Conservation (phyloP, 73 alveolate species). For the Paraurostyla sp. region DNA sequence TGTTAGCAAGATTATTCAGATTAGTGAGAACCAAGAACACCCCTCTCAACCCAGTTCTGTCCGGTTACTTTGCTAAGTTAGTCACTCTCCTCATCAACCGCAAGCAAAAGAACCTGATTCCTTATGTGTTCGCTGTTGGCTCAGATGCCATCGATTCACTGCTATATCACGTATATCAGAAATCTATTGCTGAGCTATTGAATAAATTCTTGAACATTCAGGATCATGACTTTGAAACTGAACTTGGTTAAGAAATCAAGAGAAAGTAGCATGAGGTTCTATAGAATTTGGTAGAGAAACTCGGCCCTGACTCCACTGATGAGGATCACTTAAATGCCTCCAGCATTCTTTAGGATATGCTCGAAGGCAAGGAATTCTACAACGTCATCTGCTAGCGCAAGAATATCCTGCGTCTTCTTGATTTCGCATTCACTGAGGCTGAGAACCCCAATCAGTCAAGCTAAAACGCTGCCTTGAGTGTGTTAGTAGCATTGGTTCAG, state of each 20-base stretch:
- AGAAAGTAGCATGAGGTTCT: constrained; percentile 40
- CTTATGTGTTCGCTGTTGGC: constrained; percentile 54
- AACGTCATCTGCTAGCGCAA: constrained; percentile 33
- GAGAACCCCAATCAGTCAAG: constrained; percentile 9
- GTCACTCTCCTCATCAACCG: constrained; percentile 56
- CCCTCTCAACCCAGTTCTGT: constrained; percentile 74
- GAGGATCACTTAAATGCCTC: constrained; percentile 58
- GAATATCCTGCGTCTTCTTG: background rate
- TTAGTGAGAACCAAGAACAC: constrained; percentile 60
- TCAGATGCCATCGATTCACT: constrained; percentile 57
- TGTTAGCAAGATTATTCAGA: constrained; percentile 65
- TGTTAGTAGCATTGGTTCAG: background rate
- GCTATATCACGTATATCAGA: constrained; percentile 46
- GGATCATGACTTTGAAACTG: background rate
- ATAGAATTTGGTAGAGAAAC: background rate
- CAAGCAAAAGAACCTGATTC: constrained; percentile 52
- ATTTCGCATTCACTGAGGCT: constrained; percentile 26
- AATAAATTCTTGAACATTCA: constrained; percentile 59
- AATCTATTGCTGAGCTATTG: constrained; percentile 65
- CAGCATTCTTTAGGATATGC: constrained; percentile 21
- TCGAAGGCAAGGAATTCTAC: constrained; percentile 61
- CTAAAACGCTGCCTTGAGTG: constrained; percentile 26
- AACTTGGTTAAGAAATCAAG: background rate
- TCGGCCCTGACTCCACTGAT: constrained; percentile 36
- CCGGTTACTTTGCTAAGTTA: constrained; percentile 76